Percentiles rank a stretch among this genome's conserved stretches.
Conservation (phyloP, 1,284 basidiomycete genomes). For the Cutaneotrichosporon cavernicola region DNA sequence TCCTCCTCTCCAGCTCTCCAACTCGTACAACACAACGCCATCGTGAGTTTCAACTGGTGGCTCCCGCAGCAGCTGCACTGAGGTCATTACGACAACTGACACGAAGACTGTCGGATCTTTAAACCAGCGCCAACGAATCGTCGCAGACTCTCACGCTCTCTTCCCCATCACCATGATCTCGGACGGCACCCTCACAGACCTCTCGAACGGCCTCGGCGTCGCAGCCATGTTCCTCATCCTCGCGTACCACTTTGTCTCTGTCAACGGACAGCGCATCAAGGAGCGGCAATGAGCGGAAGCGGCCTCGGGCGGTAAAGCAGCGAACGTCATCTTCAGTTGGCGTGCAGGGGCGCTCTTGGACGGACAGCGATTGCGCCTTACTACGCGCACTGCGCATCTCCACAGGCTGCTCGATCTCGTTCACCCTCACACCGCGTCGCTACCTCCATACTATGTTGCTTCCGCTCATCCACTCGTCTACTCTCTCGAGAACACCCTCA, state of each 20-base stretch:
- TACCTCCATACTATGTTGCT: no score
- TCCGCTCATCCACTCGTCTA: no score
- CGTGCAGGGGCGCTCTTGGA: no score
- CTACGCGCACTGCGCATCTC: no score
- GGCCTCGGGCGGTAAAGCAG: no score
- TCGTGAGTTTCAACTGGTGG: not conserved
- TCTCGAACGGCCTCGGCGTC: slow-evolving; percentile 62
- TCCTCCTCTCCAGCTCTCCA: not conserved
- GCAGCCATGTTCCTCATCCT: slow-evolving; percentile 31
- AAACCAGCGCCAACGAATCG: not conserved
- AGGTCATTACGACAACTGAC: not conserved
- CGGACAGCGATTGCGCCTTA: no score
- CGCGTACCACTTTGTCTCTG: slow-evolving; percentile 80
- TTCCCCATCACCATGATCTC: slow-evolving; percentile 60
- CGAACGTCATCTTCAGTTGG: no score
- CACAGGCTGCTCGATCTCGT: no score
- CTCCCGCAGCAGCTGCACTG: not conserved
- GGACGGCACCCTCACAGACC: slow-evolving; percentile 72
- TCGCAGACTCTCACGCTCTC: not conserved
- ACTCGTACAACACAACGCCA: not conserved
- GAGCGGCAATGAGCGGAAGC: slow-evolving; percentile 20
- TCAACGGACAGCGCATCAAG: slow-evolving; percentile 63
- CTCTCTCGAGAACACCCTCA: no score
- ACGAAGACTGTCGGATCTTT: not conserved
- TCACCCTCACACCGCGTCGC: no score